These are phyloP conservation scores for Aspergillus olivimuriae DNA, from an alignment of 495 filamentous ascomycete species.

Conservation along the genomic window DNA sequence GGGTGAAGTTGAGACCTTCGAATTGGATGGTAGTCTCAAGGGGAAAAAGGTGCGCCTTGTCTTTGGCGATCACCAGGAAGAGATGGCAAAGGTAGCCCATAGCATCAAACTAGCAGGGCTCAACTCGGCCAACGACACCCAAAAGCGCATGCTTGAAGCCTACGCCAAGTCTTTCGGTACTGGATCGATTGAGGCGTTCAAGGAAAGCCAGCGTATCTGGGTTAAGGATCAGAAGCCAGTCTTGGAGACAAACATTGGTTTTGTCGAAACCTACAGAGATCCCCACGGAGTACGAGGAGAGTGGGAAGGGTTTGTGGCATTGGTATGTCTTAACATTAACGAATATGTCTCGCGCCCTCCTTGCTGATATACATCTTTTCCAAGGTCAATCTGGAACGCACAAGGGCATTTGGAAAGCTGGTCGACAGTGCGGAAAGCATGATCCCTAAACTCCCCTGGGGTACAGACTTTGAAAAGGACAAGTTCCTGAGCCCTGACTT, in stretches of 20 bases:
- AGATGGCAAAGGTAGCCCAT: constrained; percentile 73
- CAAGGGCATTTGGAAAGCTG: constrained; percentile 78
- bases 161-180: constrained; percentile 81
- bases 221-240: constrained; percentile 84
- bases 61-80: constrained; percentile 74
- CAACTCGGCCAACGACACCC: constrained; percentile 76
- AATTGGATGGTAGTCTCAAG: constrained; percentile 53
- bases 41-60: constrained; percentile 70
- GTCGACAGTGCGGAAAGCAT: constrained; percentile 73
- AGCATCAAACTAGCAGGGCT: constrained; percentile 66
- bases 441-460: constrained; percentile 87
- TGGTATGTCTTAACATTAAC: constrained; percentile 39
- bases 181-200: constrained; percentile 82
- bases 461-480: constrained; percentile 86
- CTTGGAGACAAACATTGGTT: constrained; percentile 89
- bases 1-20: constrained; percentile 58
- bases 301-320: constrained; percentile 89
- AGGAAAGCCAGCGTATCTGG: constrained; percentile 86
- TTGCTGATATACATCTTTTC: constrained; percentile 24
- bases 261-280: constrained; percentile 94
- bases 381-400: constrained; percentile 74
- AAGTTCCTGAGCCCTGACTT: constrained; percentile 93
- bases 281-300: constrained; percentile 90
- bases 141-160: constrained; percentile 74
- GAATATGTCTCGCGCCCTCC: neutral